phyloP scores from a whole-genome alignment of 345 rosid species.

The Isatis tinctoria region DNA sequence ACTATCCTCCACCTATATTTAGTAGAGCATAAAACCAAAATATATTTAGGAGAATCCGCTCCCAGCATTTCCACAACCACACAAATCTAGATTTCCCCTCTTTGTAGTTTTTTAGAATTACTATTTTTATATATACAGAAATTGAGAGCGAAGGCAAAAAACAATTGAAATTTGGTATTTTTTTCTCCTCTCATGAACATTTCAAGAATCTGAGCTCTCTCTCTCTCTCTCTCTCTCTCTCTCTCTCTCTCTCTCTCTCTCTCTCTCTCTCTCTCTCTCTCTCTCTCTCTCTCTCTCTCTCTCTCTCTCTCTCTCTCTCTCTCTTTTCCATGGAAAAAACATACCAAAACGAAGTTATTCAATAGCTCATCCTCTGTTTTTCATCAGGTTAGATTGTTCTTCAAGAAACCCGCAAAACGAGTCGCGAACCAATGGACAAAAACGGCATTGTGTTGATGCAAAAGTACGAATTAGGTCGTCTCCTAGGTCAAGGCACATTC shows the following conservation, averaged over 20 bases:
- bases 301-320: not conserved
- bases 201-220: constrained; percentile 2
- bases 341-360: not conserved
- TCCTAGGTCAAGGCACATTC: constrained; percentile 85
- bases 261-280: not conserved
- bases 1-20: constrained; percentile 18
- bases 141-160: not conserved
- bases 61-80: constrained; percentile 14
- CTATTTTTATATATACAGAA: constrained; percentile 18
- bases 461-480: constrained; percentile 62
- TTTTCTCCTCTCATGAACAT: constrained; percentile 9
- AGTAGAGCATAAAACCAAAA: not conserved
- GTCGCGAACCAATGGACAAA: constrained; percentile 49
- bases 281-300: too few relatives aligned
- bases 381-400: not conserved
- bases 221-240: not conserved
- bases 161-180: not conserved
- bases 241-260: too few relatives aligned
- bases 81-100: not conserved
- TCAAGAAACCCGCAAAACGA: not conserved
- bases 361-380: not conserved
- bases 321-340: not conserved
- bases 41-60: constrained; percentile 9
- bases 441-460: constrained; percentile 51
- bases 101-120: not conserved